Conservation (phyloP, 2,329 filamentous ascomycete genomes). For the Fusarium austroafricanum region DNA sequence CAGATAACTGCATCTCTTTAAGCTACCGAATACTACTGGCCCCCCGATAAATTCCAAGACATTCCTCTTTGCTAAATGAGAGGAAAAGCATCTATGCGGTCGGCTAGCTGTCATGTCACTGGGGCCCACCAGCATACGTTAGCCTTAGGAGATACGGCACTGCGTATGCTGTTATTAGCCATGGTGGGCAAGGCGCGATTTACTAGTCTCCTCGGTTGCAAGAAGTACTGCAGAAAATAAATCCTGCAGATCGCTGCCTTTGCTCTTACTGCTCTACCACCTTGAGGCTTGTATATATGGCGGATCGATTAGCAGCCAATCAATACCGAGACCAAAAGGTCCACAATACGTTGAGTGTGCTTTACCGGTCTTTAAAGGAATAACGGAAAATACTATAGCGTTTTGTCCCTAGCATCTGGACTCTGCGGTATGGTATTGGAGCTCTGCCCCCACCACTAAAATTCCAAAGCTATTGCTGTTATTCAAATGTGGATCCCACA, state of each 20-base stretch:
- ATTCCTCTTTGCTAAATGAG: too few relatives aligned
- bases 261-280: background rate
- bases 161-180: background rate
- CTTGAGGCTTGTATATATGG: background rate
- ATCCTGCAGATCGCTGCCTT: background rate
- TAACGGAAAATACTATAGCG: background rate
- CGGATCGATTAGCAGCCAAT: too few relatives aligned
- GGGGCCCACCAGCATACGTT: too few relatives aligned
- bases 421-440: background rate
- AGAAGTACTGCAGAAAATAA: background rate
- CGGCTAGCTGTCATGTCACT: too few relatives aligned
- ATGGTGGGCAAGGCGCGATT: background rate
- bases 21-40: too few relatives aligned
- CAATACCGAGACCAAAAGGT: background rate
- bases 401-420: background rate
- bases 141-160: background rate
- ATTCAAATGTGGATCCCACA: background rate
- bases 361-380: background rate
- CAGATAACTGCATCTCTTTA: background rate
- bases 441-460: background rate
- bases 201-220: background rate
- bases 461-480: background rate
- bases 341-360: background rate
- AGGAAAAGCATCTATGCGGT: too few relatives aligned
- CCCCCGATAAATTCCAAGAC: too few relatives aligned